Conservation (phyloP, 257 asterid genomes). For the Jasminum sambac region DNA sequence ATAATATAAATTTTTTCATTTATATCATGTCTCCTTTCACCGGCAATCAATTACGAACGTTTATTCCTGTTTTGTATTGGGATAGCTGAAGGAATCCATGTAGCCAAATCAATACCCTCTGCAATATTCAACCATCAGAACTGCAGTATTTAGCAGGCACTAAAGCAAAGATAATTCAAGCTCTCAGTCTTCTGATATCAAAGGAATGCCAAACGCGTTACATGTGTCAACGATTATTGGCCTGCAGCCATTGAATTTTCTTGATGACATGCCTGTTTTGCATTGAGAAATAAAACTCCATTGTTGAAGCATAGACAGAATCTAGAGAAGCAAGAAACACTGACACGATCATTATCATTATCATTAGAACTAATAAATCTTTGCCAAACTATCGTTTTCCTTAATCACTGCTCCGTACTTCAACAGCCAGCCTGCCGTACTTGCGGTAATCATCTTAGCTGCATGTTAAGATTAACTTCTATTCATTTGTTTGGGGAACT, state of each 20-base stretch:
- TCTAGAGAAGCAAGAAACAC: background rate
- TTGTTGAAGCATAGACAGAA: background rate
- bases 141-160: background rate
- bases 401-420: background rate
- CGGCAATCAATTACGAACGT: background rate
- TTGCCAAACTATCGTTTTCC: background rate
- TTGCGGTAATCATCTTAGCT: background rate
- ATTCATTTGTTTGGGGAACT: background rate
- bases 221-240: background rate
- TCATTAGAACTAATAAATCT: background rate
- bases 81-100: background rate
- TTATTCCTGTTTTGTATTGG: background rate
- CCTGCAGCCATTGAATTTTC: background rate
- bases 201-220: background rate
- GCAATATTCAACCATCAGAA: background rate
- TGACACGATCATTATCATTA: background rate
- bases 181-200: background rate
- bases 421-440: background rate
- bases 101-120: background rate
- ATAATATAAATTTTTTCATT: background rate
- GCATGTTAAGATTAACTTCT: background rate
- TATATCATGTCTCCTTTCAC: background rate
- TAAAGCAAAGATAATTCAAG: background rate
- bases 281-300: background rate
- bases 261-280: background rate